Evolutionary conservation across 2,329 filamentous ascomycete genomes (phyloP).

Genomic region (Cladosporium sp.): DNA sequence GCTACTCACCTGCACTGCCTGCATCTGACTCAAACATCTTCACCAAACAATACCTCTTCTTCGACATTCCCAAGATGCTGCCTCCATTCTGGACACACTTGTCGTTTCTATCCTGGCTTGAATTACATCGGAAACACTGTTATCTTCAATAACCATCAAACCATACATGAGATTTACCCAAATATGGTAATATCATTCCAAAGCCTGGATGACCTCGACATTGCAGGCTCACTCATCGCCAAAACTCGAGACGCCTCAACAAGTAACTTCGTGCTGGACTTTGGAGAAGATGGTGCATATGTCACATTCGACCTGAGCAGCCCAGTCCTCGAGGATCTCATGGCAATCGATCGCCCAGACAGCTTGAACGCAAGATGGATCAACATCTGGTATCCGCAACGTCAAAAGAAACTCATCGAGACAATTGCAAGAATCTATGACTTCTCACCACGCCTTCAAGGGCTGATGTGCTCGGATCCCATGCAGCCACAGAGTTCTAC

Average conservation of each 20-base stretch:
- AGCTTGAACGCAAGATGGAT: constrained; percentile 65
- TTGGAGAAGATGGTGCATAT: constrained; percentile 52
- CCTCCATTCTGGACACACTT: background rate
- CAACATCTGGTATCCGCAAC: constrained; percentile 66
- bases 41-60: background rate
- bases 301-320: constrained; percentile 53
- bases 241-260: constrained; percentile 40
- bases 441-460: constrained; percentile 63
- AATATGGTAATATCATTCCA: constrained; percentile 34
- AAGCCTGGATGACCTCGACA: constrained; percentile 50
- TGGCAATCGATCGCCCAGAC: constrained; percentile 40
- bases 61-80: constrained; percentile 12
- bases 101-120: too few species aligned
- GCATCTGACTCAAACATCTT: constrained; percentile 6
- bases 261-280: constrained; percentile 63
- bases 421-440: constrained; percentile 60
- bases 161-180: too few species aligned
- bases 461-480: constrained; percentile 60
- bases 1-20: background rate
- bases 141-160: too few species aligned
- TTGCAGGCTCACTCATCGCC: constrained; percentile 44
- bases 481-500: constrained; percentile 24
- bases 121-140: too few species aligned
- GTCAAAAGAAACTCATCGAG: constrained; percentile 54
- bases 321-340: constrained; percentile 39